Conservation (phyloP, 192 early-diverging fungal genomes). For the Chytriomyces confervae region DNA sequence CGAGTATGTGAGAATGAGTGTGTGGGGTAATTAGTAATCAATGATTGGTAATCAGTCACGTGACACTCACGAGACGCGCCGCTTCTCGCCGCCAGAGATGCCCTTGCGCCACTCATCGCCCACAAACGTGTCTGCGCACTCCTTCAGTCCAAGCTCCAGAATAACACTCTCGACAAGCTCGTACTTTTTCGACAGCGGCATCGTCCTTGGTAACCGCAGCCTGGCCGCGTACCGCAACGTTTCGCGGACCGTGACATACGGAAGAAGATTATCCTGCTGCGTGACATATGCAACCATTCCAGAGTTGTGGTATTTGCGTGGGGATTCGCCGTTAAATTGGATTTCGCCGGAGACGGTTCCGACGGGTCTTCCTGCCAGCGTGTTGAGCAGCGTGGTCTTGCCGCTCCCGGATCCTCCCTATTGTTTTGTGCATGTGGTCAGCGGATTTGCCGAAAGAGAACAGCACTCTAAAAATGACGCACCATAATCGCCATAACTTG, state of each 20-base stretch:
- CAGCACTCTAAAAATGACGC: not conserved
- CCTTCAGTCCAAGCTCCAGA: conserved; percentile 50
- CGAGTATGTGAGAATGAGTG: too few species aligned
- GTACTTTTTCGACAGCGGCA: conserved; percentile 33
- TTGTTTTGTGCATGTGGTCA: not conserved
- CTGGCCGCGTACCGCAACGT: conserved; percentile 75
- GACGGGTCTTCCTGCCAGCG: conserved; percentile 68
- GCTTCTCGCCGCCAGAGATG: conserved; percentile 87
- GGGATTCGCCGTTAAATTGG: conserved; percentile 75
- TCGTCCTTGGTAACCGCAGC: conserved; percentile 62
- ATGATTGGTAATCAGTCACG: too few species aligned
- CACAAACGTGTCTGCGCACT: conserved; percentile 53
- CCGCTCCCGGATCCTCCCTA: conserved; percentile 50
- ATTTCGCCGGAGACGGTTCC: conserved; percentile 72
- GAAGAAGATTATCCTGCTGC: conserved; percentile 47
- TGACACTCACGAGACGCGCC: conserved; percentile 67
- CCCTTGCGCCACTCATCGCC: conserved; percentile 56
- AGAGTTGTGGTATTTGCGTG: conserved; percentile 23
- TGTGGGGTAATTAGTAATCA: too few species aligned
- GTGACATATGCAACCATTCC: conserved; percentile 54
- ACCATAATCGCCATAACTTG: conserved; percentile 50
- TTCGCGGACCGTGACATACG: conserved; percentile 73
- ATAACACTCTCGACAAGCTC: conserved; percentile 51
- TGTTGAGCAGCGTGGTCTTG: conserved; percentile 56
- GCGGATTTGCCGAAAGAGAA: not conserved